Evolutionary conservation across 371 early-diverging fungal species (phyloP), one percentile per base, ranked within the genome.

Genomic region (Lichtheimia corymbifera): DNA sequence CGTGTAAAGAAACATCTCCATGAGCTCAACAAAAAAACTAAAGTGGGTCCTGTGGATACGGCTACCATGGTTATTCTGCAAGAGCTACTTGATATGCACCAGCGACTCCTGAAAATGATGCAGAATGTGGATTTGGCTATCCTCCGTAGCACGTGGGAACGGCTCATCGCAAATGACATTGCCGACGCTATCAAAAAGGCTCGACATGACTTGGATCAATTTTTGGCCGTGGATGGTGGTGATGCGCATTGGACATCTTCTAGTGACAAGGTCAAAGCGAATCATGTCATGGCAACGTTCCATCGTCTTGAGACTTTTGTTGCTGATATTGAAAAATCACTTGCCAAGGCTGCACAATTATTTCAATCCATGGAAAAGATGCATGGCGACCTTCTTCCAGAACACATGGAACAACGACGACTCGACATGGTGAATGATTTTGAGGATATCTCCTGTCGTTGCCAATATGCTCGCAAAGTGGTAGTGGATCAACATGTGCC

Each of bases 21-120:
- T 43, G 43, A 58, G 13, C 59, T 80, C 24, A 63, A 64, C 12
- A 56, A 65, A 5, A 59, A 65, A 7, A 51, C 54, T 2, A 66
- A 70, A 13, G 57, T 80, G 18, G 73, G 70, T 50, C 80, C 83
- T 0, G 81, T 80, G 13, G 81, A 80, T 64, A 71, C 80, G 0
- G 71, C 76, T 7, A 83, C 81, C 0, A 83, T 80, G 45, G 79
- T 75, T 47, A 80, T 80, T 24, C 79, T 77, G 4, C 52, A 79
- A 4, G 62, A 60, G 22, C 76, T 80, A 1, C 52, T 82, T 17
- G 74, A 59, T 28, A 56, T 64, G 11, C 58, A 75, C n/a, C 71
- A 77, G 30, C 71, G 65, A 5, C 60, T 68, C 50, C 11, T 35
- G 11, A 35, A 35, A 2, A 9, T 1, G 9, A 65, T 71, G 13